phyloP scores from a whole-genome alignment of 202 grass and related monocot species.

The Miscanthus sacchariflorus region DNA sequence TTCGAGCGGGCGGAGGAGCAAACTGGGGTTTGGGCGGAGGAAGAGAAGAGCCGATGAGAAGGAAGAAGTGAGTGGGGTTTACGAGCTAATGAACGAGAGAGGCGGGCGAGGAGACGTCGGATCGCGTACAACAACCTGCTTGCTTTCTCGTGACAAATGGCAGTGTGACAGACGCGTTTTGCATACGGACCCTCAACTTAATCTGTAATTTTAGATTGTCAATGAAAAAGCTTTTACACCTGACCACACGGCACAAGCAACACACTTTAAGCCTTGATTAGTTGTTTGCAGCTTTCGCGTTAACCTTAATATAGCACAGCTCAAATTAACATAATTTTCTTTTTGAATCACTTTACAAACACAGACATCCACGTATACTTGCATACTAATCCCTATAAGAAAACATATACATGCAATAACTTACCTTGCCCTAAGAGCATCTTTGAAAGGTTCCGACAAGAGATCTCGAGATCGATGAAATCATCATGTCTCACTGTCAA shows the following conservation, averaged over 20 bases:
- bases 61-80: neutral
- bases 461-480: no score
- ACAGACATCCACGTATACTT: no score
- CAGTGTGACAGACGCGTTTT: neutral
- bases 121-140: conserved; percentile 13
- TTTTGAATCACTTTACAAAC: neutral
- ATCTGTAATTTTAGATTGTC: neutral
- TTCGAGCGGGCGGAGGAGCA: neutral
- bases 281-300: neutral
- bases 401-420: no score
- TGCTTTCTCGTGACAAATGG: neutral
- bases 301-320: neutral
- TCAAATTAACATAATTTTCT: neutral
- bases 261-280: neutral
- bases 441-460: no score
- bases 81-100: conserved; percentile 1
- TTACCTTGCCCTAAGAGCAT: no score
- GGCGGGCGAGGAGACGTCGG: conserved; percentile 1
- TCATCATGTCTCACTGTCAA: no score
- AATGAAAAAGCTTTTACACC: neutral
- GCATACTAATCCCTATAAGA: no score
- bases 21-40: conserved; percentile 11
- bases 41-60: neutral
- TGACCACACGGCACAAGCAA: neutral
- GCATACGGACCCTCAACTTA: neutral